These are phyloP conservation scores for Boehmeria nivea DNA, from an alignment of 306 rosid species.

Conservation along the genomic window DNA sequence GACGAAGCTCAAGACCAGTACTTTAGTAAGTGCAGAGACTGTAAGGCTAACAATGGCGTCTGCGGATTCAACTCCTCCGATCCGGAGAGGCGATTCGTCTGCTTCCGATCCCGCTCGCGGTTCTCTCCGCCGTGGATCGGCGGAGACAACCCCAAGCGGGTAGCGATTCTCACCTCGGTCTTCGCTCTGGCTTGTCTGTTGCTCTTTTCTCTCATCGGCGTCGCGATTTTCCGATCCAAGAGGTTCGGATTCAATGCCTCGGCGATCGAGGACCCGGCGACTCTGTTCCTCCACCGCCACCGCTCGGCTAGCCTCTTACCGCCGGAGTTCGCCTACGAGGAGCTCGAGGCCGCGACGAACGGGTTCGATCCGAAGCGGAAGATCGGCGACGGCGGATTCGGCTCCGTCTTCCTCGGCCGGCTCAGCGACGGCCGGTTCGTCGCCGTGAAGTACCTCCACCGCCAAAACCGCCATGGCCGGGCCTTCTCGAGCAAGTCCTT, in stretches of 20 bases:
- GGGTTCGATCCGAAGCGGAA: constrained; percentile 70
- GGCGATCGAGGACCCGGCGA: constrained; percentile 59
- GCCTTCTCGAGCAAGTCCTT: constrained; percentile 71
- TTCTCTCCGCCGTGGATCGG: constrained; percentile 48
- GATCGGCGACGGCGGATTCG: constrained; percentile 95
- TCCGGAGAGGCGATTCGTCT: constrained; percentile 47
- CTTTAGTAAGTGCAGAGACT: constrained; percentile 50
- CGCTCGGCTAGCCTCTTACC: constrained; percentile 68
- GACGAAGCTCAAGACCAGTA: constrained; percentile 55
- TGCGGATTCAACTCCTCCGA: constrained; percentile 76
- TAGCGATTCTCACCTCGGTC: constrained; percentile 25
- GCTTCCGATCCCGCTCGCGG: constrained; percentile 32
- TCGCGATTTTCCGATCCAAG: constrained; percentile 34
- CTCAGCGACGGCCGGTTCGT: constrained; percentile 61
- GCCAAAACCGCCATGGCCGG: constrained; percentile 29
- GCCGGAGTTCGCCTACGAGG: constrained; percentile 80
- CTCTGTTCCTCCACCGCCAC: constrained; percentile 67
- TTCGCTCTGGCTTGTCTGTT: constrained; percentile 40
- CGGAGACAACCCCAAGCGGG: constrained; percentile 27
- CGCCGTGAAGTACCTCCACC: constrained; percentile 86
- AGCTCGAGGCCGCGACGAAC: constrained; percentile 61
- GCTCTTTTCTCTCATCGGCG: constrained; percentile 20
- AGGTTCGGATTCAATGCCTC: constrained; percentile 25
- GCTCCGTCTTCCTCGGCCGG: constrained; percentile 74
- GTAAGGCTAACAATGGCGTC: constrained; percentile 36